A percentile compares a stretch with the other conserved stretches of the same genome.
Conservation (phyloP, 2,329 filamentous ascomycete species). For the Shiraia sp. region DNA sequence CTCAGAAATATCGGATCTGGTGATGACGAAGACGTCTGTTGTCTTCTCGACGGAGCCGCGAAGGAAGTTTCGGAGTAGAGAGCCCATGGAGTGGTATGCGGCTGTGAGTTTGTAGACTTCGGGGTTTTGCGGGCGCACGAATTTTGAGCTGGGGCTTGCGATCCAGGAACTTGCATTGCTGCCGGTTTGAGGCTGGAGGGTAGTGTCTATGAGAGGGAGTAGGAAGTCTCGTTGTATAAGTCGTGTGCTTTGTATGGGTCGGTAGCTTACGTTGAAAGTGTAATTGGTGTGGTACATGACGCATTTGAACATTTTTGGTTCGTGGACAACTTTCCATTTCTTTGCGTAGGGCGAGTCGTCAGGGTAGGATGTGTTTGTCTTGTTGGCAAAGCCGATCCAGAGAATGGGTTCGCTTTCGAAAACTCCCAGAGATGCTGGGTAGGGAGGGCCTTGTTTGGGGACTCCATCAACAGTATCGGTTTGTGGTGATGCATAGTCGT, state of each 20-base stretch:
- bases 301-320: conserved; percentile 43
- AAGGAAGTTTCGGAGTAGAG: conserved; percentile 41
- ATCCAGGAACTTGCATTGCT: conserved; percentile 17
- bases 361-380: conserved; percentile 29
- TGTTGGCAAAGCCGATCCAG: conserved; percentile 42
- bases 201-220: conserved; percentile 35
- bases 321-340: conserved; percentile 37
- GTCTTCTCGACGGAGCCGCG: conserved; percentile 34
- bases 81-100: conserved; percentile 38
- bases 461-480: conserved; percentile 24
- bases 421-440: conserved; percentile 33
- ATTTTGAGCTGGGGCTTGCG: conserved; percentile 24
- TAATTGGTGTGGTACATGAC: conserved; percentile 43
- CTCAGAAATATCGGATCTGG: conserved; percentile 40
- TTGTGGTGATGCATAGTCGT: conserved; percentile 38
- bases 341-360: conserved; percentile 23
- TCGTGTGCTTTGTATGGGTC: conserved; percentile 26
- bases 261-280: conserved; percentile 38
- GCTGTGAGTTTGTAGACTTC: conserved; percentile 37
- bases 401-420: conserved; percentile 41
- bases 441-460: conserved; percentile 26
- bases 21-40: conserved; percentile 27
- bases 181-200: conserved; percentile 10
- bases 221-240: conserved; percentile 34
- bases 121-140: conserved; percentile 27